Evolutionary conservation across 768 basidiomycete genomes (phyloP), one percentile per base, ranked within the genome.

Genomic region (Termitomyces sp.): DNA sequence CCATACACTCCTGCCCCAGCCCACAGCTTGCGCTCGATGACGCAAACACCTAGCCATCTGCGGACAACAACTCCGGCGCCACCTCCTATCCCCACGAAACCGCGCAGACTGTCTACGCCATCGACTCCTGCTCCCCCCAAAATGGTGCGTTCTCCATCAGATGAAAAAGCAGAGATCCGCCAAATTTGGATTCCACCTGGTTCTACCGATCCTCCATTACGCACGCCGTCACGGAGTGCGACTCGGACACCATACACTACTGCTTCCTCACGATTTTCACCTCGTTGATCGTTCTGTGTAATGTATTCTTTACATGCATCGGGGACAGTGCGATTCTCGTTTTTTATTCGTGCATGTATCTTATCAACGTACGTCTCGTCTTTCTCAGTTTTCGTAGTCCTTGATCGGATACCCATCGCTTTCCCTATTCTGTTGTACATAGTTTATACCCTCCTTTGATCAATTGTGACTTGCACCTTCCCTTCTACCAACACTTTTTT

Each of bases 181-280:
- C 80, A 87, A 66, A 79, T 84, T 60, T 88, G 87, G 87, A 73
- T 87, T 46, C 87, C 87, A 14, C 77, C 79, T 32, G 53, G 42
- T 18, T 68, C 66, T 35, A 56, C 54, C 6, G 58, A 63, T 45
- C 51, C 63, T 30, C 60, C 53, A 54, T 64, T 64, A 49, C 66
- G 70, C 36, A 63, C 72, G 26, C 70, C 70, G 0, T 72, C 72
- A 22, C 69, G 72, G 22, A 49, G 64, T 36, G 65, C 65, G 36
- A 54, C 53, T 43, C 43, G 53, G 40, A 58, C 57, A 36, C 60
- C 64, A 36, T 66, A 68, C 54, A 63, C 59, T 52, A 63, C 61
- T 45, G 61, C 64, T 32, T 61, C 64, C 36, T 56, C 54, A 48
- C 63, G 62, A 33, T 66, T 58, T 58, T 60, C 66, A 61, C 63